phyloP scores from a whole-genome alignment of 257 asterid species.

The Scutellaria galericulata region DNA sequence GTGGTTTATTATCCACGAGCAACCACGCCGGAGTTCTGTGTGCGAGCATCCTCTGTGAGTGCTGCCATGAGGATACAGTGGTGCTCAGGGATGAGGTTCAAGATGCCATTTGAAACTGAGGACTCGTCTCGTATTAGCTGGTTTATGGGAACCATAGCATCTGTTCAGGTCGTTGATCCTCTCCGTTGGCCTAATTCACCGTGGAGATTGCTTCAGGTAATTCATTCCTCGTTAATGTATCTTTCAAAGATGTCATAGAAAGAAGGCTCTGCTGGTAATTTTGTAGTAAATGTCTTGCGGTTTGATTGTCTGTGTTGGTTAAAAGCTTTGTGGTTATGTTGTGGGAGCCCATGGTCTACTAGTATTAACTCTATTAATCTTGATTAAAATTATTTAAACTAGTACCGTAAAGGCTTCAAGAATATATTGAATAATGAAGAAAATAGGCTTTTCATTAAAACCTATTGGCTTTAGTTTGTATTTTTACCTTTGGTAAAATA shows the following conservation, averaged over 20 bases:
- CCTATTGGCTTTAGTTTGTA: background rate
- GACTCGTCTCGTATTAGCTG: conserved; percentile 58
- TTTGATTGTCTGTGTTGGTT: background rate
- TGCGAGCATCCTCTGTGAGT: conserved; percentile 51
- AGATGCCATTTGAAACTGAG: conserved; percentile 63
- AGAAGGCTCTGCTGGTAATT: background rate
- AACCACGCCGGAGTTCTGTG: conserved; percentile 59
- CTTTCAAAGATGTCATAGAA: no score
- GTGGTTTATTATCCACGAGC: conserved; percentile 55
- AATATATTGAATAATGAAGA: background rate
- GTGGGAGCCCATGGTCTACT: background rate
- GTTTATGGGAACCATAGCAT: conserved; percentile 58
- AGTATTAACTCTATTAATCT: background rate
- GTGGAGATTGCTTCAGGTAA: conserved; percentile 63
- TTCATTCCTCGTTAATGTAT: background rate
- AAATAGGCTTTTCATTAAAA: background rate
- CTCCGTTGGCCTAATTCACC: conserved; percentile 63
- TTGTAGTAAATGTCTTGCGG: background rate
- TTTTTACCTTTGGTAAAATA: background rate
- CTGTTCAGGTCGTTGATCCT: conserved; percentile 52
- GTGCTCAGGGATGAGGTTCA: conserved; percentile 62
- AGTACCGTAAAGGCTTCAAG: background rate
- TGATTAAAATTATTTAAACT: background rate
- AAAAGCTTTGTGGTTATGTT: background rate
- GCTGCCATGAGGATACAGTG: conserved; percentile 53